phyloP scores from a whole-genome alignment of 106 monocot species.

The Vanilla planifolia region DNA sequence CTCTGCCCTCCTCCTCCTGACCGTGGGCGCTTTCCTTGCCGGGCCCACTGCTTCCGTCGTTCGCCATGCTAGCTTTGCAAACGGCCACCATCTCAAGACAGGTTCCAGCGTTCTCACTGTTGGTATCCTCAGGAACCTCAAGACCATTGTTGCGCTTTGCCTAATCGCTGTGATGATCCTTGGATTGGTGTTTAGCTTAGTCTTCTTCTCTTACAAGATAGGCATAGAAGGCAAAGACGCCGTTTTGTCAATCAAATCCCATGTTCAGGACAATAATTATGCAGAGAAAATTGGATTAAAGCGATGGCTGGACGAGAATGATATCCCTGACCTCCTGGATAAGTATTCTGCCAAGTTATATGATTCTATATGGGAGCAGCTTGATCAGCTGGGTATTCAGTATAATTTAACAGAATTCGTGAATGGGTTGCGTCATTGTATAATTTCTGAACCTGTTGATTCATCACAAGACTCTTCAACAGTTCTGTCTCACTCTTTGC shows the following conservation, averaged over 20 bases:
- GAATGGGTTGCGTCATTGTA: slow-evolving; percentile 32
- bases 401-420: slow-evolving; percentile 44
- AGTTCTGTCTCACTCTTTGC: slow-evolving; percentile 20
- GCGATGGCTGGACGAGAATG: slow-evolving; percentile 37
- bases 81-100: background rate
- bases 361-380: slow-evolving; percentile 27
- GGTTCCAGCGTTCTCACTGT: slow-evolving; percentile 16
- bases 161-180: slow-evolving; percentile 31
- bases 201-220: slow-evolving; percentile 52
- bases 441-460: background rate
- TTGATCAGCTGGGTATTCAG: slow-evolving; percentile 30
- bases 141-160: slow-evolving; percentile 27
- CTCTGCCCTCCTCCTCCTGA: slow-evolving; percentile 9
- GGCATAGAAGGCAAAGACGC: slow-evolving; percentile 42
- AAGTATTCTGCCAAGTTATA: slow-evolving; percentile 30
- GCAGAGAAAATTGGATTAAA: slow-evolving; percentile 36
- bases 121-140: slow-evolving; percentile 18
- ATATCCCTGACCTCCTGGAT: slow-evolving; percentile 32
- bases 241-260: slow-evolving; percentile 34
- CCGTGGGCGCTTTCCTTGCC: background rate
- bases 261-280: slow-evolving; percentile 32
- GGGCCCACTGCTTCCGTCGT: slow-evolving; percentile 4
- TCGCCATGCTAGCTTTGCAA: slow-evolving; percentile 3
- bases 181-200: slow-evolving; percentile 14
- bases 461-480: slow-evolving; percentile 8